Base-by-base conservation (phyloP, 2,329 filamentous ascomycete species). In the Hymenoscyphus fraxineus region DNA sequence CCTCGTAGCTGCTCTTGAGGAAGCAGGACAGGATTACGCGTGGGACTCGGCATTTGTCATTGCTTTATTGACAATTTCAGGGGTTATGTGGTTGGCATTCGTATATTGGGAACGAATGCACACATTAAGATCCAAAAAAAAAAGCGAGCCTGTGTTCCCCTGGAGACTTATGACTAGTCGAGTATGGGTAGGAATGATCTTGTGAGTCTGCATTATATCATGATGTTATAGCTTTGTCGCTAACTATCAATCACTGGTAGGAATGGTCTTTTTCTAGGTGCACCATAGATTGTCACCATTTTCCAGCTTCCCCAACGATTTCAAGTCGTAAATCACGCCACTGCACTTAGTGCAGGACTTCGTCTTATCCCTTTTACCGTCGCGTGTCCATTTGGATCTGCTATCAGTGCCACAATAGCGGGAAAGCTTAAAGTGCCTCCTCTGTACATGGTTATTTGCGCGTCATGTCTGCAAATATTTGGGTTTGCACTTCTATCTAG, bases 141-240 rank as follows among this genome's bases (percentile, higher is more conserved):
- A 38, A 15, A 19, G 31, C 16, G 68, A 66, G 32, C 68, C 68
- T 6, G 64, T 65, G 10, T 68, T 71, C n/a, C 65, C 65, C 1
- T 47, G 65, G 60, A 54, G 62, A 31, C 40, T 71, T 22, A 19
- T 69, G 13, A 61, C 56, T n/a, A 63, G 56, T 62, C 38, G 67
- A 10, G 55, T 68, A 3, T 55, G 67, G 15, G 58, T 44, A 2
- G 64, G 60, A 15, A 64, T 65, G 35, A 47, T 70, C 38, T 5
- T 63, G 65, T 70, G 12, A 56, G 54, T 32, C 19, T 9, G n/a
- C 12, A 3, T 0, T 9, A 13, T 32, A 16, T 35, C 6, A 19
- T 58, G 5, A 32, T 13, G 35, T 35, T 6, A 6, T 6, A n/a
- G 7, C n/a, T 44, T 6, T 19, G 7, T 44, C 7, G n/a, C 40